Evolutionary conservation across 148 eudicot genomes (phyloP).

Genomic region (Rhododendron molle): DNA sequence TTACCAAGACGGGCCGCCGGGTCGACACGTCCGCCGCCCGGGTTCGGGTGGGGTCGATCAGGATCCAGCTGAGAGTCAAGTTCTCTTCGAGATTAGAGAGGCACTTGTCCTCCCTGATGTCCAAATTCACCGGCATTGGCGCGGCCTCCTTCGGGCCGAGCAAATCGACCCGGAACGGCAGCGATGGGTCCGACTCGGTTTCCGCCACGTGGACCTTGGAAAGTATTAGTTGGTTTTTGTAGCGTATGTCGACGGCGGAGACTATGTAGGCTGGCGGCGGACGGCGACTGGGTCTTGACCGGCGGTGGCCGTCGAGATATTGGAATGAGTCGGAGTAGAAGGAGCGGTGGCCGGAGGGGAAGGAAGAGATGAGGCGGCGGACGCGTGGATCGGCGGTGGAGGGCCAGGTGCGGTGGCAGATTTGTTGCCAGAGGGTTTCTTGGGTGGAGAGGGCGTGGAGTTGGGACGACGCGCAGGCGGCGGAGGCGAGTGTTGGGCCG

Average conservation of each 20-base stretch:
- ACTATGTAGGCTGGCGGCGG: neutral
- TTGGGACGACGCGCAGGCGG: slow-evolving; percentile 28
- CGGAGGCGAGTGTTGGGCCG: slow-evolving; percentile 36
- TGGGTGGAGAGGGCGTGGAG: slow-evolving; percentile 25
- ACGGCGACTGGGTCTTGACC: neutral
- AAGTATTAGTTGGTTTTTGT: slow-evolving; percentile 24
- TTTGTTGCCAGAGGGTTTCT: slow-evolving; percentile 32
- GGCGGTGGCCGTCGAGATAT: slow-evolving; percentile 1
- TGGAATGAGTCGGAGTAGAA: slow-evolving; percentile 39
- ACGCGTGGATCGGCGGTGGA: slow-evolving; percentile 29
- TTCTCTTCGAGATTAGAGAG: slow-evolving; percentile 18
- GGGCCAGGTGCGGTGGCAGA: slow-evolving; percentile 37
- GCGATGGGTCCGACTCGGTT: slow-evolving; percentile 34
- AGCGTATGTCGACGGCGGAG: slow-evolving; percentile 47
- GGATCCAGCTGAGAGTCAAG: slow-evolving; percentile 60
- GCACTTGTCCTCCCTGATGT: slow-evolving; percentile 16
- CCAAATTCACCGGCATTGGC: slow-evolving; percentile 15
- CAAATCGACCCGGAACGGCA: slow-evolving; percentile 50
- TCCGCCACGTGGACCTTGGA: slow-evolving; percentile 39
- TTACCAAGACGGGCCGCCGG: slow-evolving; percentile 21
- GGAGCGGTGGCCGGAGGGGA: slow-evolving; percentile 30
- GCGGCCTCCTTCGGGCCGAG: slow-evolving; percentile 40
- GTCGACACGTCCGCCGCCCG: slow-evolving; percentile 34
- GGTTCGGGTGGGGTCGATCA: slow-evolving; percentile 44
- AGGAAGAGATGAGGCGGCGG: slow-evolving; percentile 22